Base-by-base conservation (phyloP, 2,329 filamentous ascomycete genomes). In the Orbilia brochopaga region DNA sequence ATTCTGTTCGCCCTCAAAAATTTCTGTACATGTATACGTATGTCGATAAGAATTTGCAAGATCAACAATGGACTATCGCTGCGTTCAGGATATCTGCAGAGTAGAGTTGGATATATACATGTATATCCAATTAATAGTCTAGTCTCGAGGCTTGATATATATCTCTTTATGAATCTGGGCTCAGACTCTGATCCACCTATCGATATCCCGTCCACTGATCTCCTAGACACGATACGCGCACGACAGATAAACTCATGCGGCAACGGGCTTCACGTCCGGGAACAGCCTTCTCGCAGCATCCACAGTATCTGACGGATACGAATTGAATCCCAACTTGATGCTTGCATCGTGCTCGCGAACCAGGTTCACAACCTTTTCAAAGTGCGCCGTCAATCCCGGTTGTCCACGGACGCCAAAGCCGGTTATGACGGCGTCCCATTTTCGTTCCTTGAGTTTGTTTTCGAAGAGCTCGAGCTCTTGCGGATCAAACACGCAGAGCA, bases 341-440 rank as follows among this genome's bases (percentile, higher is more conserved):
- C 55, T 40, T 24, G 24, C 40, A 56, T 64, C 60, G 23, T 64
- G 51, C 27, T 56, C 60, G 13, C 52, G 30, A 24, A 56, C 24
- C 13, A 53, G 8, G 30, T 56, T 64, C 15, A 56, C 37, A 23
- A 56, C 11, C 7, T 2, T 8, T 21, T 56, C 51, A n/a, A 64
- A 56, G 7, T 50, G 52, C 10, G 24, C 51, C 1, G 60, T 50
- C 17, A 64, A 15, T 3, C 2, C n/a, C 2, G 51, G 51, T 5
- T 48, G 24, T 6, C 52, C 60, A 5, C 40, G 23, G 13, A 56
- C 51, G 6, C 51, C 60, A 4, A 64, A 50, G 6, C 51, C 51
- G 60, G 56, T 56, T 19, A 64, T 56, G 40, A 64, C 51, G 13
- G 51, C 60, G 15, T 64, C 60, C 60, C 60, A 64, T 51, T 35